Evolutionary conservation across 805 yeast genomes (phyloP), one percentile per base, ranked within the genome.

Genomic region (Kluyveromyces lactis): DNA sequence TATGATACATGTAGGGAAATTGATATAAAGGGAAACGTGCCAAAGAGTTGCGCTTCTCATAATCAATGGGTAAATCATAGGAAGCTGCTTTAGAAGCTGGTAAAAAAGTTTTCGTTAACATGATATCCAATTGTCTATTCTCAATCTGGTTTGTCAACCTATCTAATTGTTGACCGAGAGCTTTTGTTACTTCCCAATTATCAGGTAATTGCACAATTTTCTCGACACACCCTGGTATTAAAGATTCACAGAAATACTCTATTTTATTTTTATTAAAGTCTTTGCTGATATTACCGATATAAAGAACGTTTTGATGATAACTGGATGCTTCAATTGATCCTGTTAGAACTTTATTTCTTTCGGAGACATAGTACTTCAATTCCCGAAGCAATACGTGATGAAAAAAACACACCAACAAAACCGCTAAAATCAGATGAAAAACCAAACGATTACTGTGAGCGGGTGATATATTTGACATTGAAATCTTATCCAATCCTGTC

Each of bases 401-500:
- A 43, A 82, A 75, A 60, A 74, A 65, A 0, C 65, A 48, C 2
- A 85, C 67, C 1, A 79, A 72, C 2, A 76, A 47, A 0, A 80
- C 40, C 2, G 83, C 68, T 59, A 81, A 62, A 0, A 76, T 53
- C 38, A 86, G 72, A 58, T 86, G 95, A 17, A 77, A 73, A 42
- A 77, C 65, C 43, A 81, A 66, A 17, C 74, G 56, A 3, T 58
- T 52, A 0, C 77, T 70, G 33, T 74, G 72, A 2, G 66, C 48
- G 4, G 71, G 66, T 0, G 86, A 71, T 3, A 86, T 70, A 50
- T 83, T 81, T 3, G 92, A 76, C 56, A 84, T 72, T 15, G 94
- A 82, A 6, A 85, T 64, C 36, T 61, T 65, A 50, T 86, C 95
- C 35, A 87, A 60, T 0, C 87, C 86, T 3, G 47, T 41, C 37